Evolutionary conservation across 495 filamentous ascomycete genomes (phyloP).

Genomic region (Ramalina intermedia): DNA sequence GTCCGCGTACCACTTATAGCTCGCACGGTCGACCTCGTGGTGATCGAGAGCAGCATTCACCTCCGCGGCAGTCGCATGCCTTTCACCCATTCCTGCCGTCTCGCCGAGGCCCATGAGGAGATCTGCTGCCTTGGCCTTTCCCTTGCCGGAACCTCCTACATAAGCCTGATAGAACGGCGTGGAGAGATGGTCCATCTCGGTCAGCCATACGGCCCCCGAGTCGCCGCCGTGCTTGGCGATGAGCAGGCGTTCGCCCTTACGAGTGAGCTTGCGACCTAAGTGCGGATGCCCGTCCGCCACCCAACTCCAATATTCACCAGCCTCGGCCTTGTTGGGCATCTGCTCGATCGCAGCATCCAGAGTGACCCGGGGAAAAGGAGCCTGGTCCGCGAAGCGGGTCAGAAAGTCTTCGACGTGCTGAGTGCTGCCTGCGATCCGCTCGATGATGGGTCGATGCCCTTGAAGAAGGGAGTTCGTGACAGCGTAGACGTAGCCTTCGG

Average conservation of each 20-base stretch:
- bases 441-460: background rate
- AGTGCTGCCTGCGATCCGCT: background rate
- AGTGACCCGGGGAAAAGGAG: background rate
- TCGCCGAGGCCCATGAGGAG: background rate
- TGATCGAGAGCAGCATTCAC: background rate
- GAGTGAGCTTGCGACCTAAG: background rate
- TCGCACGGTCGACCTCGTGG: background rate
- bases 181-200: background rate
- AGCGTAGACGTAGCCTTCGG: background rate
- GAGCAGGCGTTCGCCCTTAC: background rate
- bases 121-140: background rate
- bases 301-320: background rate
- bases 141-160: background rate
- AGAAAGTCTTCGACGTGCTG: background rate
- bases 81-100: background rate
- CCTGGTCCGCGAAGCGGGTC: too few species aligned
- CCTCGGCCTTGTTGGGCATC: background rate
- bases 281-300: background rate
- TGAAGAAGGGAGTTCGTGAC: background rate
- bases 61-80: background rate
- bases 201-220: constrained; percentile 1
- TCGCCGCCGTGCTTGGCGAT: background rate
- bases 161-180: constrained; percentile 1
- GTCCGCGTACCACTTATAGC: background rate
- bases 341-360: background rate